These are phyloP conservation scores for Berberis vulgaris DNA, from an alignment of 164 flowering plant genomes.

Conservation along the genomic window DNA sequence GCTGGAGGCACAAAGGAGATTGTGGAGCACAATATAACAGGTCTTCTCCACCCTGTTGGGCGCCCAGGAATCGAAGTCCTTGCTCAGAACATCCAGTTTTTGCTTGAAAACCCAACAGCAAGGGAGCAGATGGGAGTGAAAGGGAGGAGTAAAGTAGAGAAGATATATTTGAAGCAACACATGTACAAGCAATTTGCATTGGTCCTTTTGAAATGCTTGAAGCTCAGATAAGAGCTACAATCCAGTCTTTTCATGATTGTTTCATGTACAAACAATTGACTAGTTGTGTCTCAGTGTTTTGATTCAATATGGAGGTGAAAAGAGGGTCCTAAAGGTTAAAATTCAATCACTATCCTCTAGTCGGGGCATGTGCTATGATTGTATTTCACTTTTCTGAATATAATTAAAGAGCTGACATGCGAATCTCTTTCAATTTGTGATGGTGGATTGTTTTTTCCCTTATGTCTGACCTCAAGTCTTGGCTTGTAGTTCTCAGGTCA, in stretches of 20 bases:
- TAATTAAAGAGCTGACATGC: too few relatives aligned
- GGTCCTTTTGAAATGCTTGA: conserved; percentile 72
- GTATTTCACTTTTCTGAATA: too few relatives aligned
- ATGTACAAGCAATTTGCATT: conserved; percentile 66
- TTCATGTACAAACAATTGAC: too few relatives aligned
- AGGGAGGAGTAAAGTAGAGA: conserved; percentile 74
- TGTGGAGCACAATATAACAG: conserved; percentile 79
- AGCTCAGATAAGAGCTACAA: conserved; percentile 33
- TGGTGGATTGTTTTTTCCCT: too few relatives aligned
- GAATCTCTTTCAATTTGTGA: too few relatives aligned
- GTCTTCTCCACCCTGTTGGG: conserved; percentile 85
- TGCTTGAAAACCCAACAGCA: conserved; percentile 56
- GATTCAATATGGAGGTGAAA: too few relatives aligned
- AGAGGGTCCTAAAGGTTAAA: too few relatives aligned
- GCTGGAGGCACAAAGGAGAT: conserved; percentile 94
- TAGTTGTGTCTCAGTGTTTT: too few relatives aligned
- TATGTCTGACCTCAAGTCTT: too few relatives aligned
- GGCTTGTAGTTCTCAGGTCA: too few relatives aligned
- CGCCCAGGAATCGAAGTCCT: conserved; percentile 55
- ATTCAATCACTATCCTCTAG: too few relatives aligned
- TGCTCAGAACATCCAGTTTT: conserved; percentile 48
- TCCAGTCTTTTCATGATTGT: not conserved
- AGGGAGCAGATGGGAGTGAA: conserved; percentile 60
- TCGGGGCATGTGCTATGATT: too few relatives aligned
- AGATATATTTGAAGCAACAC: conserved; percentile 74